These are phyloP conservation scores for Cryphonectria nitschkei DNA, from an alignment of 2,329 filamentous ascomycete genomes.

Conservation along the genomic window DNA sequence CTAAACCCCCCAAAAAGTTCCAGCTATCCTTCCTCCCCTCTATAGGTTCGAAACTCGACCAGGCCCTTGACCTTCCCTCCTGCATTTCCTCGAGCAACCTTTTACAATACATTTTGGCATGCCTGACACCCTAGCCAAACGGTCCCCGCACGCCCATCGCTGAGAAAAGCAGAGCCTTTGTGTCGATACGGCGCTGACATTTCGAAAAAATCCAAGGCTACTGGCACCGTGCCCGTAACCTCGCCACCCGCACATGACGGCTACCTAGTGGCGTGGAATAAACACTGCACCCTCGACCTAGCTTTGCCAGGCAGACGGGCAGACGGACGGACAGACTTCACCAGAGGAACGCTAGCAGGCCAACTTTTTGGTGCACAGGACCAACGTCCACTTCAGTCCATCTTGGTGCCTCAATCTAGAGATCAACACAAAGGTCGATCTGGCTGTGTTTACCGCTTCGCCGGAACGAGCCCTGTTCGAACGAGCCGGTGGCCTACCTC, in stretches of 20 bases:
- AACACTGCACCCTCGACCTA: neutral
- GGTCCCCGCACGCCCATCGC: neutral
- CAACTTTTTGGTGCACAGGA: neutral
- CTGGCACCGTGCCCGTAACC: neutral
- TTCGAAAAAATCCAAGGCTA: too few species aligned
- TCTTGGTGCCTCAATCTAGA: neutral
- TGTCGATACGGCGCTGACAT: neutral
- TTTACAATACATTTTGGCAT: neutral
- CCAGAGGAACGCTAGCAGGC: neutral
- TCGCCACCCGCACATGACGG: neutral
- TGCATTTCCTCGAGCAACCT: neutral
- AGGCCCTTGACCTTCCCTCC: neutral
- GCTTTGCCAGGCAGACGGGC: too few species aligned
- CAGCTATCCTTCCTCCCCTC: neutral
- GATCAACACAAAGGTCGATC: neutral
- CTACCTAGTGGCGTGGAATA: neutral
- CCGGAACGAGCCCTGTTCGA: slow-evolving; percentile 4
- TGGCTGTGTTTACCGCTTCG: neutral
- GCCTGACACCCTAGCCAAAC: neutral
- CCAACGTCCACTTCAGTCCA: neutral
- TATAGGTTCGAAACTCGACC: neutral
- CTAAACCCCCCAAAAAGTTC: neutral
- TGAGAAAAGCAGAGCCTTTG: neutral
- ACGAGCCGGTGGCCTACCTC: neutral
- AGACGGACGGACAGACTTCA: neutral